Evolutionary conservation across 1,139 yeast genomes (phyloP).

Genomic region (Zygotorulaspora mrakii): DNA sequence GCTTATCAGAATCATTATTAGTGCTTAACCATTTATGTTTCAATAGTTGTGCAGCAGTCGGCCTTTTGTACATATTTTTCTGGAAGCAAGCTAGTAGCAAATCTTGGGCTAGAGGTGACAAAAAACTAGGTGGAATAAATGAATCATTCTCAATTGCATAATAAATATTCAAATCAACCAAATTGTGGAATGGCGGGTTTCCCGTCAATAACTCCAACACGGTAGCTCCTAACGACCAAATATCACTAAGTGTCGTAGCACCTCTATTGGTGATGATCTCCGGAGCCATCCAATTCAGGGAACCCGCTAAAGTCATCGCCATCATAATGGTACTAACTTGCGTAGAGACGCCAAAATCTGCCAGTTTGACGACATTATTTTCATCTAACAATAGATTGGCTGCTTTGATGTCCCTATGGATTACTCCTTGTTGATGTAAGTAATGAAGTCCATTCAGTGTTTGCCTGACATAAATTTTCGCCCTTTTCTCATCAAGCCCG

Average conservation of each 20-base stretch:
- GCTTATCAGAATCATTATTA: conserved; percentile 12
- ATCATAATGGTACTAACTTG: conserved; percentile 69
- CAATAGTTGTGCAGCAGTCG: conserved; percentile 31
- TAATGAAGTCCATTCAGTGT: conserved; percentile 72
- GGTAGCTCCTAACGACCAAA: conserved; percentile 96
- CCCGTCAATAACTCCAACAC: conserved; percentile 82
- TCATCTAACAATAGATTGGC: conserved; percentile 86
- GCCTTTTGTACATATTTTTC: conserved; percentile 34
- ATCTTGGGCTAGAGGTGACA: conserved; percentile 53
- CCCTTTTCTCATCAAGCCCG: conserved; percentile 55
- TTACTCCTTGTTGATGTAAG: conserved; percentile 84
- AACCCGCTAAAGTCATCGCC: conserved; percentile 82
- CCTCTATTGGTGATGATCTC: conserved; percentile 90
- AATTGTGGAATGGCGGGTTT: conserved; percentile 80
- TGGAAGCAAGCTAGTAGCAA: conserved; percentile 76
- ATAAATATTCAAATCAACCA: conserved; percentile 81
- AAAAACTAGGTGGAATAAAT: conserved; percentile 69
- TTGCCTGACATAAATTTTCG: conserved; percentile 60
- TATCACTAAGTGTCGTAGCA: conserved; percentile 80
- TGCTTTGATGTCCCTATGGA: conserved; percentile 92
- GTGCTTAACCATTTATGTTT: conserved; percentile 29
- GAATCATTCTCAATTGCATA: conserved; percentile 90
- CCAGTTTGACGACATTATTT: conserved; percentile 77
- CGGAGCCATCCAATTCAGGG: conserved; percentile 99
- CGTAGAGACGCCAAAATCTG: conserved; percentile 98